These are phyloP conservation scores for Globisporangium ultimum DNA, from an alignment of 352 stramenopile genomes.

Conservation along the genomic window DNA sequence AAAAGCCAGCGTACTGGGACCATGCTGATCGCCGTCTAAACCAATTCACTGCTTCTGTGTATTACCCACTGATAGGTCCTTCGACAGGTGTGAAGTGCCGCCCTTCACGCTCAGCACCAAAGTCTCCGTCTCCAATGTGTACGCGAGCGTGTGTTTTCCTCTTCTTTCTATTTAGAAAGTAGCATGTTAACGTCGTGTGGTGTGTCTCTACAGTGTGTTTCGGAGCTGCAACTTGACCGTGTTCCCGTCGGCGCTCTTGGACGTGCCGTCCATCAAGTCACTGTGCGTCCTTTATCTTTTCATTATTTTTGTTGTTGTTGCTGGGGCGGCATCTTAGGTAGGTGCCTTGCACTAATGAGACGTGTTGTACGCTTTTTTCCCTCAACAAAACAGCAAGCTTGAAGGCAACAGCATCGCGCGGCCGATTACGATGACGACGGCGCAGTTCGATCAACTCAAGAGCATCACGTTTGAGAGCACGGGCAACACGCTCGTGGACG, in stretches of 20 bases:
- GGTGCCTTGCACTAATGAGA: not conserved
- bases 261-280: slow-evolving; percentile 17
- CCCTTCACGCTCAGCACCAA: slow-evolving; percentile 29
- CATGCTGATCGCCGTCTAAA: too few relatives aligned
- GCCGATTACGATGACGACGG: slow-evolving; percentile 15
- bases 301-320: not conserved
- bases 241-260: slow-evolving; percentile 42
- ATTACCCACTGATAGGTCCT: slow-evolving; percentile 23
- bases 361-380: not conserved
- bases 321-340: not conserved
- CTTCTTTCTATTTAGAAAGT: not conserved
- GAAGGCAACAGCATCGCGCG: slow-evolving; percentile 17
- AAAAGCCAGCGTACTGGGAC: too few relatives aligned
- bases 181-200: too few relatives aligned
- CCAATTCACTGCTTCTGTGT: not conserved
- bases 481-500: slow-evolving; percentile 13
- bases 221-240: slow-evolving; percentile 32
- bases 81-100: slow-evolving; percentile 34
- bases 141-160: slow-evolving; percentile 4
- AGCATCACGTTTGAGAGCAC: slow-evolving; percentile 15
- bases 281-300: slow-evolving; percentile 7
- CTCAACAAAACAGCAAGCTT: slow-evolving; percentile 3
- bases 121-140: slow-evolving; percentile 36
- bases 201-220: slow-evolving; percentile 22
- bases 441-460: slow-evolving; percentile 13